Conservation (phyloP, 805 yeast species). For the Wickerhamiella occidentalis region DNA sequence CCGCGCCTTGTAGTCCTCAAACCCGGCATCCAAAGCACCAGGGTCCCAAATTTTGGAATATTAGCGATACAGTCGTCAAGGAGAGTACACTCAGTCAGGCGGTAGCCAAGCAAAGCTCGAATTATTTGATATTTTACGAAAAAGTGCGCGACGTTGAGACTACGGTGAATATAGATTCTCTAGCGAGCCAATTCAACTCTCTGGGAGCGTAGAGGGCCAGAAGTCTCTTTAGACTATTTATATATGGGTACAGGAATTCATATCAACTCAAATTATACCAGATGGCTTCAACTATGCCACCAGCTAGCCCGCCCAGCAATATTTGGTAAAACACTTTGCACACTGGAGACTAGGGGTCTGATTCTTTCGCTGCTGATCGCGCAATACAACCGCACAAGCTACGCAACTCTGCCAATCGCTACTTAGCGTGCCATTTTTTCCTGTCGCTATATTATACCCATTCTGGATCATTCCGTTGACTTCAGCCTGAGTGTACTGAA, state of each 20-base stretch:
- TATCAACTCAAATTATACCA: too few relatives aligned
- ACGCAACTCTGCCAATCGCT: slow-evolving; percentile 62
- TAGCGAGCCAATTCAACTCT: too few relatives aligned
- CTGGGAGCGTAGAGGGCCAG: too few relatives aligned
- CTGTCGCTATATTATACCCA: slow-evolving; percentile 66
- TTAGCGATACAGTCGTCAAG: slow-evolving; percentile 61
- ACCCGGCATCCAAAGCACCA: background rate
- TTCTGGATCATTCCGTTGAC: slow-evolving; percentile 51
- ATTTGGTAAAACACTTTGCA: slow-evolving; percentile 52
- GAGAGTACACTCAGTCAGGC: slow-evolving; percentile 52
- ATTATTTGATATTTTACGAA: slow-evolving; percentile 64
- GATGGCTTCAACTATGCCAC: too few relatives aligned
- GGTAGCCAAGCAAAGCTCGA: slow-evolving; percentile 58
- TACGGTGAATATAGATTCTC: too few relatives aligned
- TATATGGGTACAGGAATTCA: too few relatives aligned
- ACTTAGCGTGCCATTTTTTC: slow-evolving; percentile 58
- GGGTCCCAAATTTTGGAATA: slow-evolving; percentile 44
- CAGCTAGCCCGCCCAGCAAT: too few relatives aligned
- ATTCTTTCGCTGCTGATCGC: slow-evolving; percentile 63
- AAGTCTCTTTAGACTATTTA: too few relatives aligned
- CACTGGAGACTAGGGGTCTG: slow-evolving; percentile 57
- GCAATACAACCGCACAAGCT: slow-evolving; percentile 74
- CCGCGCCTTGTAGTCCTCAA: background rate
- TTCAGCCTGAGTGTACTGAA: slow-evolving; percentile 49
- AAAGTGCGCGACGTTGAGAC: background rate